phyloP scores from a whole-genome alignment of 106 monocot species.

The Allium fistulosum region DNA sequence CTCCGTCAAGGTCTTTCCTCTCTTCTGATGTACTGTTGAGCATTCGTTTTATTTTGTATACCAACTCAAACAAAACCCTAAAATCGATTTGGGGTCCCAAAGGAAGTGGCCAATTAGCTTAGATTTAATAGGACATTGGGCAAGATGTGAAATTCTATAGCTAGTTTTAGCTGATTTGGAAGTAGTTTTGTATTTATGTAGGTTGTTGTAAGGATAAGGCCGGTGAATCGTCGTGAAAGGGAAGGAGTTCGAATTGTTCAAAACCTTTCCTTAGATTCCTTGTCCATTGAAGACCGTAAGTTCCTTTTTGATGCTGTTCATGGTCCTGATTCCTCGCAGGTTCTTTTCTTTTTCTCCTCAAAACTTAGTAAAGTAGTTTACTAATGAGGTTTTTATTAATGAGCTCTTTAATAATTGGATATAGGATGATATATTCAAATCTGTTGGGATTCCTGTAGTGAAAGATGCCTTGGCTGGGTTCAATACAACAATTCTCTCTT shows the following conservation, averaged over 20 bases:
- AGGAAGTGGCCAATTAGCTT: no score
- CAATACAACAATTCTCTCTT: slow-evolving; percentile 81
- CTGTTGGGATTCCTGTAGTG: slow-evolving; percentile 63
- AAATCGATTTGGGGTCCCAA: no score
- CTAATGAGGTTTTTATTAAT: neutral
- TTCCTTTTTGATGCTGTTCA: slow-evolving; percentile 59
- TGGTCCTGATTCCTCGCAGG: slow-evolving; percentile 71
- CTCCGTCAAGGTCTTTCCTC: slow-evolving; percentile 34
- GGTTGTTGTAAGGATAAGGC: slow-evolving; percentile 68
- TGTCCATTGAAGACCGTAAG: slow-evolving; percentile 29
- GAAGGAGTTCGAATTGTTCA: slow-evolving; percentile 14
- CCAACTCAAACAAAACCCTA: no score
- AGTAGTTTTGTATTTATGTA: slow-evolving; percentile 1
- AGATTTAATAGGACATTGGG: no score
- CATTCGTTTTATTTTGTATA: neutral
- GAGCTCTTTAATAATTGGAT: neutral
- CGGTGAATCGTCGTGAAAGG: slow-evolving; percentile 22
- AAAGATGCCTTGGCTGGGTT: slow-evolving; percentile 63
- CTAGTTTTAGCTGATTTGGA: neutral
- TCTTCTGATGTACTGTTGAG: neutral
- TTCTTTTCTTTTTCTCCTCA: neutral
- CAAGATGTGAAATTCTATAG: no score
- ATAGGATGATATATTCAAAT: slow-evolving; percentile 83
- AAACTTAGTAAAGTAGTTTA: neutral
- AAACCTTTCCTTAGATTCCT: slow-evolving; percentile 39